phyloP scores from a whole-genome alignment of 2,329 filamentous ascomycete species.

The Talaromyces sp. region DNA sequence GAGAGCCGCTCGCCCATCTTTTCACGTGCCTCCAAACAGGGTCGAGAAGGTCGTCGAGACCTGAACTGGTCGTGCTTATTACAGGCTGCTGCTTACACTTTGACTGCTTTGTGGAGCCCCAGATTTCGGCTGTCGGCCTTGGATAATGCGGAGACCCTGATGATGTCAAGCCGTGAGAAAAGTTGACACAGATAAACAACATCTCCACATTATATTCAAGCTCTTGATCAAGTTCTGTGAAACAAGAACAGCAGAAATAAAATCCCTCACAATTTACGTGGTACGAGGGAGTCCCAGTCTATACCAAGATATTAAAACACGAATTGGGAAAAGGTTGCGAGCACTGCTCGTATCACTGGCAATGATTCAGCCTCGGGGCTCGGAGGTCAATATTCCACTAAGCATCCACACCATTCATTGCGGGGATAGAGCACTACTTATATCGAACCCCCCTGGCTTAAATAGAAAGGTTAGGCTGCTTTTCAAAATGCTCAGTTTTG shows the following conservation, averaged over 20 bases:
- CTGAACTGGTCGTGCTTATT: background rate
- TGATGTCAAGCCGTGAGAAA: background rate
- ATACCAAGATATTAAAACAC: background rate
- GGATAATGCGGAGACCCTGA: background rate
- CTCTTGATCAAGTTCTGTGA: background rate
- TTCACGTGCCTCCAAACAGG: background rate
- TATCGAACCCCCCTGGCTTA: background rate
- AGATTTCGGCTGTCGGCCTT: background rate
- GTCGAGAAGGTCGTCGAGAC: background rate
- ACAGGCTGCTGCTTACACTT: background rate
- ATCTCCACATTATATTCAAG: background rate
- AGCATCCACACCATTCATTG: background rate
- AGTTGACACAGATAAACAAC: background rate
- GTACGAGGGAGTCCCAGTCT: background rate
- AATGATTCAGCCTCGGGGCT: background rate
- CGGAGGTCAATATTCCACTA: background rate
- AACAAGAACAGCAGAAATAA: background rate
- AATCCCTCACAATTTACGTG: background rate
- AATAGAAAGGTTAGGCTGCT: background rate
- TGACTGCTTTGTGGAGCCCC: background rate
- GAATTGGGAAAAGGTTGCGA: background rate
- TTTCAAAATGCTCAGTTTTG: too few species aligned
- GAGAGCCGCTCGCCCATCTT: background rate
- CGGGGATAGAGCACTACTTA: background rate
- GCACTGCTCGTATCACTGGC: too few species aligned